Evolutionary conservation across 2,329 filamentous ascomycete species (phyloP).

Genomic region (Botrytis fragariae): DNA sequence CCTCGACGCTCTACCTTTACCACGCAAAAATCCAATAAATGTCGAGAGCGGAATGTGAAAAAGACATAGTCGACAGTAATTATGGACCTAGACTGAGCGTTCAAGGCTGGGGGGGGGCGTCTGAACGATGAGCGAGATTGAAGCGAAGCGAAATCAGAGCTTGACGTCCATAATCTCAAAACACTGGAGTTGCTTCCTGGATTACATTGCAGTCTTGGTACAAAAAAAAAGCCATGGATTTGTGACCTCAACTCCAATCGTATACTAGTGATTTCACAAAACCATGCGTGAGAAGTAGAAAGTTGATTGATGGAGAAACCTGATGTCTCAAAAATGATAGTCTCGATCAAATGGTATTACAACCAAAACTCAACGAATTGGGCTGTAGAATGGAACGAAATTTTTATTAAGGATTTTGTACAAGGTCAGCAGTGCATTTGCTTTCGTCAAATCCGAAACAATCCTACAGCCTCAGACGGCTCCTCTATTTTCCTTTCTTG

Average conservation of each 20-base stretch:
- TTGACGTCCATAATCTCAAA: no score
- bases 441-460: neutral
- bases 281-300: neutral
- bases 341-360: neutral
- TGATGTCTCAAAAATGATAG: neutral
- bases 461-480: neutral
- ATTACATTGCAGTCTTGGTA: neutral
- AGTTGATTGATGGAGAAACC: neutral
- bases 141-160: neutral
- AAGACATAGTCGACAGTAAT: no score
- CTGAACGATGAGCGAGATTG: neutral
- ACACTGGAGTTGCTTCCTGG: neutral
- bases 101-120: neutral
- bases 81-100: neutral
- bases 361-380: neutral
- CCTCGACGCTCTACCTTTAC: neutral
- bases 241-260: neutral
- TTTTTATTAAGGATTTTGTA: conserved; percentile 8
- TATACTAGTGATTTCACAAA: neutral
- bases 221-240: neutral
- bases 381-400: neutral
- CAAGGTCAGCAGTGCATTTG: neutral
- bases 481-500: conserved; percentile 62
- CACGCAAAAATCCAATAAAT: neutral
- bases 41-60: no score